phyloP scores from a whole-genome alignment of 2,329 filamentous ascomycete species.

The Myriosclerotinia scirpicola region DNA sequence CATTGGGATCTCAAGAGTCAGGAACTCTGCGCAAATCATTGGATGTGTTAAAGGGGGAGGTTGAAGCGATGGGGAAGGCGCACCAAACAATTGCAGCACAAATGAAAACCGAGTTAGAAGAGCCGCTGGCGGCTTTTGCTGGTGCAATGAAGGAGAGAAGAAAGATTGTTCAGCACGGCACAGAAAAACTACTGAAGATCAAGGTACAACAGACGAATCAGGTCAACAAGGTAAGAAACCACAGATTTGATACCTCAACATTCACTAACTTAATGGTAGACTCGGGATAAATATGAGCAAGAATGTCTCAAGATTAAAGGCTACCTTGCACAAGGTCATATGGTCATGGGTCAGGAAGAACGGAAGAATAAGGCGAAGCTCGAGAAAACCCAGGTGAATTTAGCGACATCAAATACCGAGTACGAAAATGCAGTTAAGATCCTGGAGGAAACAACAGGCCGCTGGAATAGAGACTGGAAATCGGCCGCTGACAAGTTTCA shows the following conservation, averaged over 20 bases:
- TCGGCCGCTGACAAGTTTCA: constrained; percentile 98
- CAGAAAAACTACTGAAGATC: constrained; percentile 90
- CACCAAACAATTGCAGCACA: constrained; percentile 87
- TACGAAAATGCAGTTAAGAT: constrained; percentile 93
- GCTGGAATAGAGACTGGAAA: constrained; percentile 99
- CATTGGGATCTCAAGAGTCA: constrained; percentile 82
- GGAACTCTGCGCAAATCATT: constrained; percentile 82
- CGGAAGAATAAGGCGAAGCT: constrained; percentile 98
- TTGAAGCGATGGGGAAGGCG: constrained; percentile 91
- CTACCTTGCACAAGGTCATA: constrained; percentile 96
- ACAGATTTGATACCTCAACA: constrained; percentile 24
- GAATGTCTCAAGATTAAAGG: constrained; percentile 98
- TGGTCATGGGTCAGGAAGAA: constrained; percentile 99
- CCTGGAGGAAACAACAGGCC: constrained; percentile 88
- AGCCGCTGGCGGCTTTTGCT: constrained; percentile 86
- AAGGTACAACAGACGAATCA: constrained; percentile 88
- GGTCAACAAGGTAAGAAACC: constrained; percentile 77
- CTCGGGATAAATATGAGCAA: constrained; percentile 92
- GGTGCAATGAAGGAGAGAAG: constrained; percentile 94
- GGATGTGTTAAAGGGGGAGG: constrained; percentile 83
- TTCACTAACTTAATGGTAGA: constrained; percentile 48
- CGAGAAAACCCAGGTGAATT: constrained; percentile 96
- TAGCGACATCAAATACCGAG: constrained; percentile 86
- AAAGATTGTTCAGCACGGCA: constrained; percentile 92
- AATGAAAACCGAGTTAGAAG: constrained; percentile 95